Conservation (phyloP, 2,329 filamentous ascomycete species). For the Fusarium sp. region DNA sequence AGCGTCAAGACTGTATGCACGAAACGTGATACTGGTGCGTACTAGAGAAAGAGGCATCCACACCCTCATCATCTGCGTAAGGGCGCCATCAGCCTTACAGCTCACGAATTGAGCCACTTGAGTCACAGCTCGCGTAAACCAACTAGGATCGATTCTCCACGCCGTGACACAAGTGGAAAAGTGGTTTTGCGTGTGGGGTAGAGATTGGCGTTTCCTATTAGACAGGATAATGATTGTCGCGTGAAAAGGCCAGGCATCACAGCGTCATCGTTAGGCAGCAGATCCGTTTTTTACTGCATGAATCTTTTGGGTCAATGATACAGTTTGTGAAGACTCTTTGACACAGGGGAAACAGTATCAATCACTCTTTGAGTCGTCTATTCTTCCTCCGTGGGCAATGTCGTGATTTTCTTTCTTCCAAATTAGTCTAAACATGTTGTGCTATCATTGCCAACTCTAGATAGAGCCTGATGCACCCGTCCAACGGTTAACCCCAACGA, state of each 20-base stretch:
- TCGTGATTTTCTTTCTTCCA: background rate
- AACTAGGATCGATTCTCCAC: background rate
- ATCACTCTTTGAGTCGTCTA: background rate
- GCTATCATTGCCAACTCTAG: background rate
- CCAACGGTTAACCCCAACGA: background rate
- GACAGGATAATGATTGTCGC: constrained; percentile 8
- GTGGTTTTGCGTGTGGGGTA: constrained; percentile 15
- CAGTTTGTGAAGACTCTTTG: background rate
- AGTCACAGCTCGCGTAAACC: constrained; percentile 24
- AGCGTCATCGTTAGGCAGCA: constrained; percentile 23
- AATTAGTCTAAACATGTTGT: background rate
- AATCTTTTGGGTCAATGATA: background rate
- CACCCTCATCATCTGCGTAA: background rate
- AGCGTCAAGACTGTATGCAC: background rate
- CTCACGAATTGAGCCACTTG: constrained; percentile 2
- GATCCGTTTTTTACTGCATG: background rate
- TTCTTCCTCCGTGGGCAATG: background rate
- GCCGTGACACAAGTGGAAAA: constrained; percentile 9
- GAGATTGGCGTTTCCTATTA: background rate
- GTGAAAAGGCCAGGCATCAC: constrained; percentile 16
- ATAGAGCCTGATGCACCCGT: background rate
- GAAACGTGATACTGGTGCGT: constrained; percentile 3
- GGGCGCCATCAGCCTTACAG: constrained; percentile 22
- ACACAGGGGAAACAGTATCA: background rate
- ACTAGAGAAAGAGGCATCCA: constrained; percentile 12